A percentile compares a stretch with the other conserved stretches of the same genome.
phyloP scores from a whole-genome alignment of 345 rosid genomes.

The Eutrema heterophyllum region DNA sequence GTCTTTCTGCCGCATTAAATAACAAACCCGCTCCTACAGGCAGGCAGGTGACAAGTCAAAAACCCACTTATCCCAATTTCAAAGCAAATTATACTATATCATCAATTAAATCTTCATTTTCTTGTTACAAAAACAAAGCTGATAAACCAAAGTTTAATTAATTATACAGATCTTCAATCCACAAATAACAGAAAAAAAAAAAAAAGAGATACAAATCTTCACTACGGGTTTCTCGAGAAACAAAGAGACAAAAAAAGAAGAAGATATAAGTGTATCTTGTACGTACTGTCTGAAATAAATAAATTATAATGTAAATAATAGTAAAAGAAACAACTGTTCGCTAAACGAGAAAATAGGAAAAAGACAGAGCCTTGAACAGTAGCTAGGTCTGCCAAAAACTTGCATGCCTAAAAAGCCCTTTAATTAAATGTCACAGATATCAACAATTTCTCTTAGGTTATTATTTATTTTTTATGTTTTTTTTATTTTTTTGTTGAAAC shows the following conservation, averaged over 20 bases:
- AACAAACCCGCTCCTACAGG: not conserved
- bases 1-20: not conserved
- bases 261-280: not conserved
- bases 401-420: constrained; percentile 35
- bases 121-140: not conserved
- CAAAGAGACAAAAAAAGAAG: not conserved
- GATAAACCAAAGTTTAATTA: not conserved
- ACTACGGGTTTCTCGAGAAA: constrained; percentile 3
- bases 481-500: too few relatives aligned
- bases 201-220: not conserved
- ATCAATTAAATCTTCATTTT: not conserved
- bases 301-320: not conserved
- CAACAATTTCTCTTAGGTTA: constrained; percentile 1
- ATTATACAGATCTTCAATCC: not conserved
- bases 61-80: not conserved
- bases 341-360: constrained; percentile 28
- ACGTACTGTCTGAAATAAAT: not conserved
- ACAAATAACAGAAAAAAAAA: not conserved
- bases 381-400: constrained; percentile 34
- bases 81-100: constrained; percentile 9
- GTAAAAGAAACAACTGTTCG: not conserved
- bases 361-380: constrained; percentile 21
- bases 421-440: constrained; percentile 14
- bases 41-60: not conserved
- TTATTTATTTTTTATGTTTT: not conserved